Conservation (phyloP, 371 early-diverging fungal genomes). For the Rhizopus delemar region DNA sequence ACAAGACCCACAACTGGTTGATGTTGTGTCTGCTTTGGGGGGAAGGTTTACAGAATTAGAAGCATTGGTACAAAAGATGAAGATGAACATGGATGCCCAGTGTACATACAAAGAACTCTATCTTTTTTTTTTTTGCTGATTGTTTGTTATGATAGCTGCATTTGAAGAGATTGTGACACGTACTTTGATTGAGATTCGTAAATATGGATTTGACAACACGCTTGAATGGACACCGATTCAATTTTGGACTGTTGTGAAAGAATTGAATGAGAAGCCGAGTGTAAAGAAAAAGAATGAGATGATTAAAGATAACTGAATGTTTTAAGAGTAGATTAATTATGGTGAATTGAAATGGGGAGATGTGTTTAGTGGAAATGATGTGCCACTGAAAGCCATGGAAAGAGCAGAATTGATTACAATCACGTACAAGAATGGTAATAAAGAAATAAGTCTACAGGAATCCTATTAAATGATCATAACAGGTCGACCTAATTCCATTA, state of each 20-base stretch:
- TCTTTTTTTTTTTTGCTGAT: conserved; percentile 2
- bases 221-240: conserved; percentile 73
- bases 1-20: conserved; percentile 47
- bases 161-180: conserved; percentile 78
- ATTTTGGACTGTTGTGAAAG: conserved; percentile 76
- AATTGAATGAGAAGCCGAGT: conserved; percentile 53
- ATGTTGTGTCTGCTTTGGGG: conserved; percentile 72
- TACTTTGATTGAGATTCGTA: conserved; percentile 82
- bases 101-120: conserved; percentile 37
- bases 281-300: conserved; percentile 37
- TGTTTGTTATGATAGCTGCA: conserved; percentile 57
- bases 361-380: conserved; percentile 79
- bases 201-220: conserved; percentile 47
- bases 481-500: conserved; percentile 77
- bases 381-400: conserved; percentile 80
- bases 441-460: too few species aligned
- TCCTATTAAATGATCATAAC: background rate
- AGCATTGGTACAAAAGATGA: conserved; percentile 81
- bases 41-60: conserved; percentile 91
- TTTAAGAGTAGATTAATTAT: conserved; percentile 59
- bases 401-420: conserved; percentile 82
- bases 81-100: conserved; percentile 65
- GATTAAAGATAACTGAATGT: too few species aligned
- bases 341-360: conserved; percentile 78
- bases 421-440: conserved; percentile 67